Conservation (phyloP, 768 basidiomycete genomes). For the Amanita subjunquillea region DNA sequence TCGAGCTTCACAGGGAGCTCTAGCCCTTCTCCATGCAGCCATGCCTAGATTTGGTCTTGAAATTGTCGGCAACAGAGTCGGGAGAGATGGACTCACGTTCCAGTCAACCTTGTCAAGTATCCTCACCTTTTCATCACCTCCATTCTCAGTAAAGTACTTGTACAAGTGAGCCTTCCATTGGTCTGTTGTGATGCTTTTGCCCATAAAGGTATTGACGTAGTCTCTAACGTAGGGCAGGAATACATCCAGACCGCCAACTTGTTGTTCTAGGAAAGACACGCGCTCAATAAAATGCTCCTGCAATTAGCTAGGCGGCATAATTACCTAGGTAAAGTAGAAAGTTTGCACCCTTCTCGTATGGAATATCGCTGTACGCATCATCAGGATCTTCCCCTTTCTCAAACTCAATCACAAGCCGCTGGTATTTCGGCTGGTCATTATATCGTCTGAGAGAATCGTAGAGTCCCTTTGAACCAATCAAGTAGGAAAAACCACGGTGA, state of each 20-base stretch:
- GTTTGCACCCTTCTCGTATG: constrained; percentile 88
- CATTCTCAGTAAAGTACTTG: constrained; percentile 50
- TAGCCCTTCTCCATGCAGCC: constrained; percentile 75
- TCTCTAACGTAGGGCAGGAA: constrained; percentile 80
- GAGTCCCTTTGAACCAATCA: constrained; percentile 66
- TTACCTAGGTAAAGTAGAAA: constrained; percentile 76
- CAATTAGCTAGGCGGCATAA: constrained; percentile 8
- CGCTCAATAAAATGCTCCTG: neutral
- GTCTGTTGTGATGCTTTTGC: constrained; percentile 73
- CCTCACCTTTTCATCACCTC: constrained; percentile 50
- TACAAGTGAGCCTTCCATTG: constrained; percentile 81
- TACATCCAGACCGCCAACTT: constrained; percentile 70
- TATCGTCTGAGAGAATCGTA: constrained; percentile 61
- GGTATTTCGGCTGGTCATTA: constrained; percentile 56
- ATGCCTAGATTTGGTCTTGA: constrained; percentile 35
- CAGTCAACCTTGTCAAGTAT: constrained; percentile 65
- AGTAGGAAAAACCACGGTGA: constrained; percentile 70
- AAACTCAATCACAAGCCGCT: constrained; percentile 70
- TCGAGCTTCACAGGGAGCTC: constrained; percentile 64
- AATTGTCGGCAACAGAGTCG: neutral
- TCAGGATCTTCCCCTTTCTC: constrained; percentile 69
- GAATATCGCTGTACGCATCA: constrained; percentile 63
- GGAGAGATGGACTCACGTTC: constrained; percentile 40
- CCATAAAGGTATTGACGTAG: constrained; percentile 75
- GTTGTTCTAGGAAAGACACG: constrained; percentile 36